Conservation (phyloP, 495 filamentous ascomycete genomes). For the Penicillium paradoxum region DNA sequence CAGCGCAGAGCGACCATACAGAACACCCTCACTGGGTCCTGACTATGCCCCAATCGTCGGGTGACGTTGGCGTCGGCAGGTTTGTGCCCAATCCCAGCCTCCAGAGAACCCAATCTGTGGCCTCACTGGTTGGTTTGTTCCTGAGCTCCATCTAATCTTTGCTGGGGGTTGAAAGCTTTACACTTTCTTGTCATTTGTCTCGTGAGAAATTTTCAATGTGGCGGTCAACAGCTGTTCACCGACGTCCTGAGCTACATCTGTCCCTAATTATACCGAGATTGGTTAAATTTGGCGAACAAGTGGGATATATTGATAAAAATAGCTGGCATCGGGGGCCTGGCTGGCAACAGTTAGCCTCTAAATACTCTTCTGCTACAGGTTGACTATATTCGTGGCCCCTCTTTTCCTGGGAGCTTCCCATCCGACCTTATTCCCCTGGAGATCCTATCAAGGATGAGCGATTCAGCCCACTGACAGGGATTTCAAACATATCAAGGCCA, state of each 20-base stretch:
- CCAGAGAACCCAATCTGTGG: constrained; percentile 17
- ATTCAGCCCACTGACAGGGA: background rate
- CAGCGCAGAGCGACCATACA: constrained; percentile 3
- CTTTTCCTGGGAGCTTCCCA: background rate
- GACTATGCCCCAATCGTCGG: background rate
- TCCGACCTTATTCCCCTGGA: background rate
- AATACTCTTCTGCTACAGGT: background rate
- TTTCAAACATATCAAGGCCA: background rate
- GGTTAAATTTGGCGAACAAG: background rate
- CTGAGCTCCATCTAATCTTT: constrained; percentile 1
- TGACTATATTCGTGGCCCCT: background rate
- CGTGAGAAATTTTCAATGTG: background rate
- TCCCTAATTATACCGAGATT: background rate
- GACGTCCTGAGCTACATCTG: background rate
- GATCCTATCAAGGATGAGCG: background rate
- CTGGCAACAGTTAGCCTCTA: background rate
- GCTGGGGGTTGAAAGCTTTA: constrained; percentile 12
- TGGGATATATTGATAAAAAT: background rate
- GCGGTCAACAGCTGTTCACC: constrained; percentile 11
- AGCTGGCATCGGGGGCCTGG: background rate
- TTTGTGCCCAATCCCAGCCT: constrained; percentile 29
- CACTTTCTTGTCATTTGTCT: constrained; percentile 8
- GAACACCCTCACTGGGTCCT: background rate
- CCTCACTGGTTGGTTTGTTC: constrained; percentile 16
- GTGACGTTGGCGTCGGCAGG: constrained; percentile 4